phyloP scores from a whole-genome alignment of 306 rosid species.

The Betula pendula region DNA sequence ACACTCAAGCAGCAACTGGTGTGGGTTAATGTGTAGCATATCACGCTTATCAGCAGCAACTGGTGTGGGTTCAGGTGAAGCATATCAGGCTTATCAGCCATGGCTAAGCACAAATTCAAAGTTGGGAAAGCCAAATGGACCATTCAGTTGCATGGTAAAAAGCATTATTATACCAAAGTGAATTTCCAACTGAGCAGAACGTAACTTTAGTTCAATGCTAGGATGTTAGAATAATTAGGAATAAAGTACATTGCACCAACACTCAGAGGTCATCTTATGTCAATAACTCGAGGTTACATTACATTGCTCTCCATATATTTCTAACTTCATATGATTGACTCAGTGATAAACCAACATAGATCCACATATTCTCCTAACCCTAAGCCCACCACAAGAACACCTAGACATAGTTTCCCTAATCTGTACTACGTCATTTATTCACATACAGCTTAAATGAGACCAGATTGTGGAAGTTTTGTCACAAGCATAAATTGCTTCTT shows the following conservation, averaged over 20 bases:
- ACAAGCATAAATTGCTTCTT: neutral
- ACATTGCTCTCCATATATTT: neutral
- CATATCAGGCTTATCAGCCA: conserved; percentile 4
- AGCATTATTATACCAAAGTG: neutral
- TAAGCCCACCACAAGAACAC: no score
- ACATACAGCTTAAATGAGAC: no score
- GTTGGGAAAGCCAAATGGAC: no score
- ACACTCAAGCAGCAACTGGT: neutral
- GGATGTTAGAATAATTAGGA: neutral
- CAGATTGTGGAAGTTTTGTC: neutral
- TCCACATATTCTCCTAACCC: neutral
- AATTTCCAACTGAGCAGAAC: conserved; percentile 1
- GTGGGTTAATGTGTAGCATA: neutral
- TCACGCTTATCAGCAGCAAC: no score
- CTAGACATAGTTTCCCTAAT: no score
- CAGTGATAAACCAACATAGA: neutral
- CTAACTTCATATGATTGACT: neutral
- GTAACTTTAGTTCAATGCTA: neutral
- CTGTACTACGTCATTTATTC: no score
- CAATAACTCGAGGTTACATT: neutral
- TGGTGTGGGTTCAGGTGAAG: neutral
- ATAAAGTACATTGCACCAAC: neutral
- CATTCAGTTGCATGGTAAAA: neutral
- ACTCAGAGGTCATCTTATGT: neutral
- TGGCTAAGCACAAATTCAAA: neutral